Evolutionary conservation across 768 basidiomycete genomes (phyloP).

Genomic region (Crepidotus variabilis): DNA sequence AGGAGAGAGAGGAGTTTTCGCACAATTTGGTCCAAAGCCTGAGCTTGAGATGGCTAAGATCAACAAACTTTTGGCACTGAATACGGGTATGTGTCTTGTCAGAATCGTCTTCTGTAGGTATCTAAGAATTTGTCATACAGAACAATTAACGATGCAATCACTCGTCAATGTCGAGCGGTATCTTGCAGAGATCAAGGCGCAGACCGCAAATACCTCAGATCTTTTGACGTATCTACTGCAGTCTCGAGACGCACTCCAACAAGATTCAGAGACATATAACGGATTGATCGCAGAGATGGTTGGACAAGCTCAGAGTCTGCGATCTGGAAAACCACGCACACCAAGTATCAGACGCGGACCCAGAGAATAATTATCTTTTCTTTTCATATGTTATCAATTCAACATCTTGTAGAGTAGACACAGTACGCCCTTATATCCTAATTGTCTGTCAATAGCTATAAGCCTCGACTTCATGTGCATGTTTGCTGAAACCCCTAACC

Average conservation of each 20-base stretch:
- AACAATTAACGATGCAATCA: conserved; percentile 68
- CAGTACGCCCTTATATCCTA: too few species aligned
- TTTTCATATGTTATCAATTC: not conserved
- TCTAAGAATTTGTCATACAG: conserved; percentile 33
- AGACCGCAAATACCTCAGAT: conserved; percentile 73
- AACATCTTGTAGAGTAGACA: too few species aligned
- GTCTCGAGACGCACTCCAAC: conserved; percentile 74
- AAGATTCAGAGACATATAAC: conserved; percentile 88
- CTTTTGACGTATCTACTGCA: conserved; percentile 82
- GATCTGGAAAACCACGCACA: conserved; percentile 53
- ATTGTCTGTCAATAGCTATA: too few species aligned
- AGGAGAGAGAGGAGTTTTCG: conserved; percentile 28
- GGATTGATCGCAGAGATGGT: conserved; percentile 88
- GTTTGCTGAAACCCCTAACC: too few species aligned
- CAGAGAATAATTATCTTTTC: conserved; percentile 4
- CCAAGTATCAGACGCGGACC: conserved; percentile 45
- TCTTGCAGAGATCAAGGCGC: conserved; percentile 61
- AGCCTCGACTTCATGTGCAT: too few species aligned
- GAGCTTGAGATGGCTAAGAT: conserved; percentile 67
- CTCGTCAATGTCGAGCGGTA: conserved; percentile 61
- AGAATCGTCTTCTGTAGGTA: not conserved
- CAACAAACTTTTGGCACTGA: conserved; percentile 58
- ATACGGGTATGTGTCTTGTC: conserved; percentile 48
- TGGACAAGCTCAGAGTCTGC: conserved; percentile 85
- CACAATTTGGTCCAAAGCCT: conserved; percentile 73